Evolutionary conservation across 2,329 filamentous ascomycete species (phyloP).

Genomic region (Colletotrichum chrysophilum): DNA sequence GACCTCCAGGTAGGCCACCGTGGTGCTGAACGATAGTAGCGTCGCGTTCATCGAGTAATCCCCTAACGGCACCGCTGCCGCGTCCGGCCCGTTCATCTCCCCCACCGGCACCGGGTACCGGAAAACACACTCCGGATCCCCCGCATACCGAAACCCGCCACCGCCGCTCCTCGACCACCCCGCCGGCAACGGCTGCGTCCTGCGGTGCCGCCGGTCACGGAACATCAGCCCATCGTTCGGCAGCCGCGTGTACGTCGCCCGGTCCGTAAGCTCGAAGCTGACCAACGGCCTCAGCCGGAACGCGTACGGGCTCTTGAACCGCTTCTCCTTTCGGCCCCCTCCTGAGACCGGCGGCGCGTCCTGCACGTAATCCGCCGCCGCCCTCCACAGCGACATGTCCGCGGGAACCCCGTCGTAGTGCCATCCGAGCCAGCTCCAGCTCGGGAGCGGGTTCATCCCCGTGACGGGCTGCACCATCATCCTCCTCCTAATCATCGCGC

Average conservation of each 20-base stretch:
- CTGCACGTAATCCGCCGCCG: conserved; percentile 48
- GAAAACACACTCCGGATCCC: conserved; percentile 43
- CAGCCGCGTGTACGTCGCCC: conserved; percentile 36
- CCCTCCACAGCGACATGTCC: conserved; percentile 47
- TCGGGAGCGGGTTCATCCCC: conserved; percentile 35
- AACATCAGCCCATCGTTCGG: conserved; percentile 42
- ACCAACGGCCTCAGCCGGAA: conserved; percentile 45
- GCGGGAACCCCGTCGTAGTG: conserved; percentile 49
- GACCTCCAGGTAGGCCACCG: conserved; percentile 43
- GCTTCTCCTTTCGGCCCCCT: conserved; percentile 32
- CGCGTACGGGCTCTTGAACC: conserved; percentile 39
- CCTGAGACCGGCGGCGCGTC: conserved; percentile 32
- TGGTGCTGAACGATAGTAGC: conserved; percentile 44
- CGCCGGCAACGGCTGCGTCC: conserved; percentile 34
- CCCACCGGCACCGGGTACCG: conserved; percentile 43
- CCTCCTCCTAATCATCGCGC: conserved; percentile 45
- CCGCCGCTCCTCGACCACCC: conserved; percentile 44
- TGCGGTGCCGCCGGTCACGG: conserved; percentile 39
- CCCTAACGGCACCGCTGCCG: not conserved
- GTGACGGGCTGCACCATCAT: conserved; percentile 35
- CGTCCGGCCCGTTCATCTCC: not conserved
- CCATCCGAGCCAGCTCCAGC: conserved; percentile 55
- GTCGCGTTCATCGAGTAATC: conserved; percentile 9
- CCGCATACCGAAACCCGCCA: conserved; percentile 41
- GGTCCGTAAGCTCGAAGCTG: conserved; percentile 45